Evolutionary conservation across 2,329 filamentous ascomycete genomes (phyloP), one percentile per base, ranked within the genome.

Genomic region (Pseudocercospora vitis): DNA sequence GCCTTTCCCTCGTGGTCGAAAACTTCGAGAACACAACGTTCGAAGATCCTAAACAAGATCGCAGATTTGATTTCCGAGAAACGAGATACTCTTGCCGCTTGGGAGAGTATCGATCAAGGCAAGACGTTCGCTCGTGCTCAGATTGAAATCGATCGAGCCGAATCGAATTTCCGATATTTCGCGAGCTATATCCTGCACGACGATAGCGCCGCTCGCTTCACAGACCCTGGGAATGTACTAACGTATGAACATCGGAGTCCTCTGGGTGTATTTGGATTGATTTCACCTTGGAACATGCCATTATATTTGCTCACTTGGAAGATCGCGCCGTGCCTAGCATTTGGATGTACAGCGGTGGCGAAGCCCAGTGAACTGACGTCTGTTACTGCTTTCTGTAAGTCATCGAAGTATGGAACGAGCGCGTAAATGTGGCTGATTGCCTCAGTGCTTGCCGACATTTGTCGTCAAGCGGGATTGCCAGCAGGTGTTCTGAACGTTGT

Each of bases 401-500:
- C 4, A 7, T 37, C 8, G 11, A 16, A 12, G 16, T 18, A 16
- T 23, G 19, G 7, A 9, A 18, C 32, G 18, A 19, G 19, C 8
- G 5, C 11, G 12, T 14, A 44, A 21, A 23, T 6, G 2, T 49
- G 9, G 9, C 18, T 23, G 14, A 16, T 24, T n/a, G 5, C 12
- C 12, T 40, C 21, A 49, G 21, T 56, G 11, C 49, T 56, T n/a
- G 53, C 53, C 14, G 48, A 56, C 35, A 46, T 56, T 2, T 48
- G 51, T 24, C 29, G 53, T 24, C 59, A 74, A 59, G 73, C 70
- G 14, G 73, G 73, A 3, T 73, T 76, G 50, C 74, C 75, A 4
- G 67, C 68, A 2, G 74, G 75, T 3, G 73, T 76, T 1, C 48
- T 78, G 24, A 76, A 73, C 42, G 57, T 73, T 31, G 42, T 74